Evolutionary conservation across 1,284 basidiomycete genomes (phyloP).

Genomic region (Irpex rosettiformis): DNA sequence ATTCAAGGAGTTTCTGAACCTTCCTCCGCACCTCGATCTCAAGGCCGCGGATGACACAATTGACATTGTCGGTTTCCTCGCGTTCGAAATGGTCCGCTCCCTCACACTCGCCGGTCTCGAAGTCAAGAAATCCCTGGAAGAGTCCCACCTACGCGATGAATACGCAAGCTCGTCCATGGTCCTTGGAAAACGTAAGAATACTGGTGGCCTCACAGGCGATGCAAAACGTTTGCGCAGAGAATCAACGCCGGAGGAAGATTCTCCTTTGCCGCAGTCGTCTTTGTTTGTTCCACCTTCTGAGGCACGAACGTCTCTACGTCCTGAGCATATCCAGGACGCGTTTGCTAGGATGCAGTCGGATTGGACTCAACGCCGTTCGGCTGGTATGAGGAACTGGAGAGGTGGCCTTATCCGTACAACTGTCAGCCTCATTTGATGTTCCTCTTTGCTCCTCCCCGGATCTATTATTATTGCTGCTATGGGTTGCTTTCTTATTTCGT

Average conservation of each 20-base stretch:
- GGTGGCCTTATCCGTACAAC: slow-evolving; percentile 78
- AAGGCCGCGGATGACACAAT: slow-evolving; percentile 94
- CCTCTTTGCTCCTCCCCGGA: not conserved
- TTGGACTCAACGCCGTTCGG: slow-evolving; percentile 73
- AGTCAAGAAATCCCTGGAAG: slow-evolving; percentile 77
- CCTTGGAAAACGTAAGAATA: slow-evolving; percentile 67
- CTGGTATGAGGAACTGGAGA: slow-evolving; percentile 85
- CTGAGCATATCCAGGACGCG: slow-evolving; percentile 87
- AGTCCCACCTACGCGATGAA: slow-evolving; percentile 64
- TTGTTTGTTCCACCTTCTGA: slow-evolving; percentile 80
- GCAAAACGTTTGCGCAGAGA: slow-evolving; percentile 62
- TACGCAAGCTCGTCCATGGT: slow-evolving; percentile 52
- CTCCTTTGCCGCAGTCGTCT: slow-evolving; percentile 59
- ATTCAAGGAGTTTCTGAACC: slow-evolving; percentile 93
- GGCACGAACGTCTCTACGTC: slow-evolving; percentile 70
- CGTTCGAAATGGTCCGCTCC: slow-evolving; percentile 95
- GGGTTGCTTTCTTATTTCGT: slow-evolving; percentile 7
- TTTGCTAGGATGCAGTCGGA: slow-evolving; percentile 86
- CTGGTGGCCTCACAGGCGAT: slow-evolving; percentile 35
- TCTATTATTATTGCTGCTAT: slow-evolving; percentile 5
- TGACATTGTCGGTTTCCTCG: slow-evolving; percentile 95
- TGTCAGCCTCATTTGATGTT: slow-evolving; percentile 69
- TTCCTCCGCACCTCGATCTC: slow-evolving; percentile 86
- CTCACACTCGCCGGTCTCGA: slow-evolving; percentile 84
- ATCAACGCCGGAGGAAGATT: slow-evolving; percentile 54